Percentiles rank a stretch among this genome's conserved stretches.
These are phyloP conservation scores for Evansstolkia leycettana DNA, from an alignment of 495 filamentous ascomycete genomes.

Conservation along the genomic window DNA sequence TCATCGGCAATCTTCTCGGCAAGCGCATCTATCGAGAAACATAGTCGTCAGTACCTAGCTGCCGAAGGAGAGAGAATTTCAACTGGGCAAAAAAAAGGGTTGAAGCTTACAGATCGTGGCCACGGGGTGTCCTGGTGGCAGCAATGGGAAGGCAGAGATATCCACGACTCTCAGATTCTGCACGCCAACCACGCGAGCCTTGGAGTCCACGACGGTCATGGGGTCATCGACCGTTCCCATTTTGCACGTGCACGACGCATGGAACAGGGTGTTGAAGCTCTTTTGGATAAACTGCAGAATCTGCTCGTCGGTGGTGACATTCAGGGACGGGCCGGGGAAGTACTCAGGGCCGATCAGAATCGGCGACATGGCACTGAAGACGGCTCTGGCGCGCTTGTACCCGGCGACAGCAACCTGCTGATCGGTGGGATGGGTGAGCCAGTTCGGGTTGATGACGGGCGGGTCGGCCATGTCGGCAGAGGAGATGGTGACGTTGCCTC, in stretches of 20 bases:
- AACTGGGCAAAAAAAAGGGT: no score
- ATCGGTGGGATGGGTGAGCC: conserved; percentile 31
- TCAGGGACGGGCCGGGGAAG: conserved; percentile 21
- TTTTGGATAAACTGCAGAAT: conserved; percentile 30
- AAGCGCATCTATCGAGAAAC: conserved; percentile 17
- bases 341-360: conserved; percentile 18
- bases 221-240: conserved; percentile 32
- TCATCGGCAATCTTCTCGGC: conserved; percentile 47
- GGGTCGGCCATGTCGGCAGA: conserved; percentile 17
- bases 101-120: conserved; percentile 20
- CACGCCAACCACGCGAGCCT: conserved; percentile 35
- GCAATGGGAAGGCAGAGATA: conserved; percentile 33
- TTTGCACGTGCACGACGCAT: conserved; percentile 35
- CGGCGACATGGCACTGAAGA: conserved; percentile 12
- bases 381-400: conserved; percentile 28
- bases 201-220: conserved; percentile 38
- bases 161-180: conserved; percentile 40
- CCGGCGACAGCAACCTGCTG: conserved; percentile 28
- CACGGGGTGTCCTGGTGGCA: conserved; percentile 41
- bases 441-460: conserved; percentile 39
- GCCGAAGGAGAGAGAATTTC: no score
- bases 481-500: conserved; percentile 39
- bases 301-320: conserved; percentile 31
- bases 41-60: not conserved
- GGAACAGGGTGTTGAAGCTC: conserved; percentile 30